Base-by-base conservation (phyloP, 176 grass and related monocot genomes). In the Oropetium thomaeum region DNA sequence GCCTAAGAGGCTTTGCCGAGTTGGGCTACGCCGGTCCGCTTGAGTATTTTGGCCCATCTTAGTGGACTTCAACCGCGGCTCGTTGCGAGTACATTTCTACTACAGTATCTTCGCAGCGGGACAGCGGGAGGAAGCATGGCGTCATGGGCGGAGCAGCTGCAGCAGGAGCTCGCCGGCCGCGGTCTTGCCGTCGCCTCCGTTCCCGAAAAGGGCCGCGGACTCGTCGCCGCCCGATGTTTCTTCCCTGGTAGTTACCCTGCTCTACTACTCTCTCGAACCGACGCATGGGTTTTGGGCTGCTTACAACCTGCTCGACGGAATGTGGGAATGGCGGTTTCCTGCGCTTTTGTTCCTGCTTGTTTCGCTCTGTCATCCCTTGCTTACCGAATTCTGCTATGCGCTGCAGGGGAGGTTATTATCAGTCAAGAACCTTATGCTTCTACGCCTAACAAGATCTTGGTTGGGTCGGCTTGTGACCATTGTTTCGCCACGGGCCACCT, bases 401-500 rank as follows among this genome's bases (percentile, higher is more conserved):
- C 41, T 81, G 40, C 78, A 93, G 88, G 95, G 69, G 88, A 98
- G 23, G 81, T 93, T 48, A 83, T 98, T 45, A 70, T 94, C 48
- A 84, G 38, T 29, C 95, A 92, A 68, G 88, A 94, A 73, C 86
- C 95, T 62, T 93, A 97, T 25, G 81, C 35, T 14, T 84, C 88
- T 54, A 66, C 84, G 30, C 79, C 89, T 35, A 98, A 87, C 66
- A 98, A 87, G 82, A 48, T 58, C 40, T 87, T 67, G 61, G 28
- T 53, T 74, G 75, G 81, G 0, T 83, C 66, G 10, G 82, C 32
- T 76, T 97, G 95, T 30, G 90, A 97, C 62, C 65, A 65, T 23
- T 97, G 95, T 38, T 93, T 97, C 67, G 4, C 86, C 23, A 61
- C 91, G 3, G 43, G 52, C 10, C 89, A 97, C 61, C 51, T 92